A percentile compares a stretch with the other conserved stretches of the same genome.
These are phyloP conservation scores for Sisymbrium altissimum DNA, from an alignment of 345 rosid genomes.

Conservation along the genomic window DNA sequence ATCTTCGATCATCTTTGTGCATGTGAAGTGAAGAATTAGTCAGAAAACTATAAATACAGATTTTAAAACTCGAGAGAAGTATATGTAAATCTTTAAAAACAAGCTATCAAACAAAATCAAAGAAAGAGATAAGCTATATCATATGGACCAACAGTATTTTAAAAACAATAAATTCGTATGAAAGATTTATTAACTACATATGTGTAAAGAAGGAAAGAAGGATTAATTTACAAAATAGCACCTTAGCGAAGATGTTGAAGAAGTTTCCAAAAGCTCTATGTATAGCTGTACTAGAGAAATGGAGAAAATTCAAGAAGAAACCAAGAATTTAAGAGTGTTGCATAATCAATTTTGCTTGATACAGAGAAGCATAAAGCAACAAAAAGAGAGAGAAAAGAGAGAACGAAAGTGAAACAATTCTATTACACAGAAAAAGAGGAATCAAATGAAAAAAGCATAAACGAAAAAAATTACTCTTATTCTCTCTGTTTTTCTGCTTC, in stretches of 20 bases:
- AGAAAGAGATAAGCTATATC: background rate
- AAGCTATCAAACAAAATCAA: background rate
- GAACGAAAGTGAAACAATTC: background rate
- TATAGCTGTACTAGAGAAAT: background rate
- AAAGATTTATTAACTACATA: background rate
- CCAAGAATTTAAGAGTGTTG: background rate
- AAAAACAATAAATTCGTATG: constrained; percentile 1
- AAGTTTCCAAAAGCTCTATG: background rate
- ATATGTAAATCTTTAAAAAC: background rate
- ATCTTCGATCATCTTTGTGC: background rate
- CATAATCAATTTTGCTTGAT: background rate
- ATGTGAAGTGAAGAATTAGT: background rate
- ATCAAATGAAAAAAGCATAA: constrained; percentile 14
- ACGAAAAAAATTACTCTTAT: background rate
- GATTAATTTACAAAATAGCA: background rate
- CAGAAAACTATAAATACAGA: background rate
- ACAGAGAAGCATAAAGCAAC: background rate
- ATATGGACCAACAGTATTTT: background rate
- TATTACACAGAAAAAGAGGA: background rate
- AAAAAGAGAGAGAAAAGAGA: background rate
- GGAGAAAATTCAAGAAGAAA: background rate
- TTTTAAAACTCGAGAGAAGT: background rate
- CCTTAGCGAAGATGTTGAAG: constrained; percentile 17
- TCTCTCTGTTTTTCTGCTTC: constrained; percentile 10
- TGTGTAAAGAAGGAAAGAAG: background rate